Evolutionary conservation across 2,329 filamentous ascomycete genomes (phyloP).

Genomic region (Rosellinia necatrix): DNA sequence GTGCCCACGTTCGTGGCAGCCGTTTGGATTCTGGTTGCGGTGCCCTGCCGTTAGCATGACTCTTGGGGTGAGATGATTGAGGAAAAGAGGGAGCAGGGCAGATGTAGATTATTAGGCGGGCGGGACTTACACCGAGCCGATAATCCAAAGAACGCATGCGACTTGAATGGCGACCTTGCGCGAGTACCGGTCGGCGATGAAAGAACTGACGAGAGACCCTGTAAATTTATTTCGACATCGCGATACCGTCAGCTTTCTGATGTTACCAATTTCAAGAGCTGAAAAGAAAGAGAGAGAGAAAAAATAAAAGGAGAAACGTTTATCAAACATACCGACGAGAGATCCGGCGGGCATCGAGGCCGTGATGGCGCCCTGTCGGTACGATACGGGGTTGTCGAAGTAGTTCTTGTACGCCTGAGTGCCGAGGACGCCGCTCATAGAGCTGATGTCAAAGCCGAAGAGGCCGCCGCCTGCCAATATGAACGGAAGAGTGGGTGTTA

Average conservation of each 20-base stretch:
- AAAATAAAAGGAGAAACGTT: too few relatives aligned
- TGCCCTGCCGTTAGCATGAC: too few relatives aligned
- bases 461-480: constrained; percentile 71
- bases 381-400: constrained; percentile 64
- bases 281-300: too few relatives aligned
- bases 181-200: constrained; percentile 55
- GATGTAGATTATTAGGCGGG: background rate
- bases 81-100: too few relatives aligned
- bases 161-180: constrained; percentile 55
- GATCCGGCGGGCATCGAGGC: constrained; percentile 76
- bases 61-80: too few relatives aligned
- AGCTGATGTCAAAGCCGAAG: constrained; percentile 80
- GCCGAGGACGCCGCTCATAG: constrained; percentile 71
- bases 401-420: constrained; percentile 73
- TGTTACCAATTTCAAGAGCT: too few relatives aligned
- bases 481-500: too few relatives aligned
- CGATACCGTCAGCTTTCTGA: background rate
- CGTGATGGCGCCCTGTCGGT: constrained; percentile 71
- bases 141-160: constrained; percentile 56
- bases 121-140: constrained; percentile 46
- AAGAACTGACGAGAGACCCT: constrained; percentile 54
- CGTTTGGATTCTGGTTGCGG: constrained; percentile 54
- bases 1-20: constrained; percentile 69
- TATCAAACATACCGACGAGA: constrained; percentile 55
- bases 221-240: too few relatives aligned